Evolutionary conservation across 164 flowering plant species (phyloP), one percentile per base, ranked within the genome.

Genomic region (Houttuynia cordata): DNA sequence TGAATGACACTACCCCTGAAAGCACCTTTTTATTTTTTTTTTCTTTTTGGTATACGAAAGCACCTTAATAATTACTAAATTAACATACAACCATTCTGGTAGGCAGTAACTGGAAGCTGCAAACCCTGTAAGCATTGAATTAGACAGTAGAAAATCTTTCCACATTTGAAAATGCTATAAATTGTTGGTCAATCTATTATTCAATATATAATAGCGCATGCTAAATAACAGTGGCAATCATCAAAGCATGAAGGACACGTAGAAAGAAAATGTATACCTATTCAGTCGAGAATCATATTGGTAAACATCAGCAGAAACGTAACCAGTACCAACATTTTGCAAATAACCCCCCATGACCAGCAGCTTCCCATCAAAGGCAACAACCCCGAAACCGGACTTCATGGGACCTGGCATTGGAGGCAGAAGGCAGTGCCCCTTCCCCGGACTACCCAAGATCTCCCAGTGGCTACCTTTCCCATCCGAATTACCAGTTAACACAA

Each of bases 231-330:
- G 49, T 42, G 14, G 19, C 12, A 60, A 61, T 34, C 22, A 25
- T 45, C 21, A 6, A 37, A 14, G n/a, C 17, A 34, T 15, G 40
- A 45, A 53, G 50, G 20, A 6, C 37, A 18, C 37, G 50, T 39
- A 45, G 24, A 30, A 57, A 18, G 56, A 51, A 56, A 59, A 64
- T 51, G 30, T 64, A 56, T 21, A 93, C 99, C 96, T 86, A 81
- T 93, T 85, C 62, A 93, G 85, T 72, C 95, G 80, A 64, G 91
- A 81, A 70, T 93, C 93, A 60, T 90, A 90, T 69, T 85, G 88
- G 65, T 83, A 84, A 62, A 90, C 92, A 59, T 88, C 93, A 10
- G 86, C 58, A 7, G 91, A 85, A 57, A 80, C 89, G 59, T 68
- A 58, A 10, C 65, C 66, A 45, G 79, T 53, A 14, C 84, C 85